These are phyloP conservation scores for Geosmithia putterillii DNA, from an alignment of 2,329 filamentous ascomycete genomes.

Conservation along the genomic window DNA sequence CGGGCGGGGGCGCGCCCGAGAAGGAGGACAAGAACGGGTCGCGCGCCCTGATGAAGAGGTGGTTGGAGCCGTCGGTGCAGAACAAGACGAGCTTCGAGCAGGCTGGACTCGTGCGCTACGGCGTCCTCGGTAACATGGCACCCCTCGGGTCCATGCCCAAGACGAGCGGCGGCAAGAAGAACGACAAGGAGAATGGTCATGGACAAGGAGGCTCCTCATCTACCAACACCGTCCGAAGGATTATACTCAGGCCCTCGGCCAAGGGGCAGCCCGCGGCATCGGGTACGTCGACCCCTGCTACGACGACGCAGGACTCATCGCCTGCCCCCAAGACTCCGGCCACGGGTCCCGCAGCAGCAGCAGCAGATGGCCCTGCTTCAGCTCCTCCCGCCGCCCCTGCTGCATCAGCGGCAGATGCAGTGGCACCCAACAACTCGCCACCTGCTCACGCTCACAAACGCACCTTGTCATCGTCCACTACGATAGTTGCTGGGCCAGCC, in stretches of 20 bases:
- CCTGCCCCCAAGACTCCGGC: neutral
- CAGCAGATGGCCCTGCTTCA: neutral
- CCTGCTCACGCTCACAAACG: conserved; percentile 6
- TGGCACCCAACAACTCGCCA: conserved; percentile 7
- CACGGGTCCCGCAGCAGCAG: neutral
- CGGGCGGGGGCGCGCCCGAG: neutral
- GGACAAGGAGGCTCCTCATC: conserved; percentile 7
- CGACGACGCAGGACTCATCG: neutral
- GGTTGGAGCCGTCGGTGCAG: conserved; percentile 47
- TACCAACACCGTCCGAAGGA: conserved; percentile 22
- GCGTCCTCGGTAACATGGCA: conserved; percentile 74
- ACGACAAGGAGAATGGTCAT: conserved; percentile 1
- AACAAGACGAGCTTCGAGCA: conserved; percentile 66
- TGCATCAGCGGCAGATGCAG: neutral
- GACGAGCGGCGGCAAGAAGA: conserved; percentile 18
- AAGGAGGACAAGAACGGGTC: conserved; percentile 22
- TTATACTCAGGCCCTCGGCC: conserved; percentile 30
- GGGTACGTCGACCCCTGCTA: conserved; percentile 7
- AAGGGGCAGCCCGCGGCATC: conserved; percentile 11
- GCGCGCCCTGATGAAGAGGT: conserved; percentile 39
- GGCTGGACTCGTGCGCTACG: conserved; percentile 57
- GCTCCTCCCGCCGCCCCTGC: neutral
- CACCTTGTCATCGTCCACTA: neutral
- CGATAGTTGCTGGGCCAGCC: too few relatives aligned
- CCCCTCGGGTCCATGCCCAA: conserved; percentile 65